phyloP scores from a whole-genome alignment of 2,329 filamentous ascomycete genomes.

The Aspergillus brunneoviolaceus region DNA sequence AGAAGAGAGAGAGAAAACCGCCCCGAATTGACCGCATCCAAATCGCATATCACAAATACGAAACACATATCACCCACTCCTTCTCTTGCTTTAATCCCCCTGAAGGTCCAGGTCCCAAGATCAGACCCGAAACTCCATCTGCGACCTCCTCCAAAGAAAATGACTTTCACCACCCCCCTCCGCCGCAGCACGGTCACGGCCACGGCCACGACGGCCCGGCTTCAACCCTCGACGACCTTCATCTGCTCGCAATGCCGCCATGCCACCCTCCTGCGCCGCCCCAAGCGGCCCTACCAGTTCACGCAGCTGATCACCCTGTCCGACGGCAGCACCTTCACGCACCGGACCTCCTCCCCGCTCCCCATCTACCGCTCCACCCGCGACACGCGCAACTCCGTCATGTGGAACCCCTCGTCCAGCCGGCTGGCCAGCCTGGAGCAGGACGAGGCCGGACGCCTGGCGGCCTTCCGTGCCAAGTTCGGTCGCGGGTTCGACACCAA shows the following conservation, averaged over 20 bases:
- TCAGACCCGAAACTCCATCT: too few species aligned
- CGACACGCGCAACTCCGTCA: constrained; percentile 81
- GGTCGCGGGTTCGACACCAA: constrained; percentile 76
- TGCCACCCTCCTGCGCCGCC: constrained; percentile 81
- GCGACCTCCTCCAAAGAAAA: constrained; percentile 8
- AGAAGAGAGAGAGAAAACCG: constrained; percentile 17
- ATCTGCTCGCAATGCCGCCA: constrained; percentile 66
- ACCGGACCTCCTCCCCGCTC: constrained; percentile 51
- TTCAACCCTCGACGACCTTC: constrained; percentile 38
- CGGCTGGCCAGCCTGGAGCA: constrained; percentile 85
- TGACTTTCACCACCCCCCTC: constrained; percentile 39
- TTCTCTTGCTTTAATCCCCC: background rate
- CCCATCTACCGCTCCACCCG: constrained; percentile 66
- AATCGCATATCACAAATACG: constrained; percentile 10
- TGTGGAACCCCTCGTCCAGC: constrained; percentile 87
- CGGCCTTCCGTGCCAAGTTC: constrained; percentile 80
- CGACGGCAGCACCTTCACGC: constrained; percentile 76
- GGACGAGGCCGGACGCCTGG: constrained; percentile 88
- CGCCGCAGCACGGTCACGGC: constrained; percentile 37
- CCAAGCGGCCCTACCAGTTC: constrained; percentile 92
- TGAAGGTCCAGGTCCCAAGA: too few species aligned
- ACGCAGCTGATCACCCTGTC: constrained; percentile 93
- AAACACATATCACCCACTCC: background rate
- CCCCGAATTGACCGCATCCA: constrained; percentile 7
- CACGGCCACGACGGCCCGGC: constrained; percentile 27